These are phyloP conservation scores for Suillus cothurnatus DNA, from an alignment of 768 basidiomycete genomes.

Conservation along the genomic window DNA sequence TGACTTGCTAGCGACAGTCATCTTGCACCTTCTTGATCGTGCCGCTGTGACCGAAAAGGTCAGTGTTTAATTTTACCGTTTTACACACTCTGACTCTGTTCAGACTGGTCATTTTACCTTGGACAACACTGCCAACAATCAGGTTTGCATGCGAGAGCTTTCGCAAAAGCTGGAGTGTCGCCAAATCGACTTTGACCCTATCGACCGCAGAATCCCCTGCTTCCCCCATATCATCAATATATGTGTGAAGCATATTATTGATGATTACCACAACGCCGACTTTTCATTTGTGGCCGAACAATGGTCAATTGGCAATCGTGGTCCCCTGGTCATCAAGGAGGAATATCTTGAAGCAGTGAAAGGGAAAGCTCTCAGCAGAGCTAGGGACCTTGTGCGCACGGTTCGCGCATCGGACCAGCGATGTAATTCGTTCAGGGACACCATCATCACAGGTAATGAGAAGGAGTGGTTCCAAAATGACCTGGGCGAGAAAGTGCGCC, in stretches of 20 bases:
- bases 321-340: not conserved
- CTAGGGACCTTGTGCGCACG: not conserved
- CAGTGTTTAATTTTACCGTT: not conserved
- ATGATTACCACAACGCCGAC: conserved; percentile 5
- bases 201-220: not conserved
- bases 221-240: not conserved
- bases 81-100: conserved; percentile 7
- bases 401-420: not conserved
- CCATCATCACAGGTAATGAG: conserved; percentile 1
- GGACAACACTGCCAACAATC: not conserved
- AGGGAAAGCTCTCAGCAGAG: conserved; percentile 1
- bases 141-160: not conserved
- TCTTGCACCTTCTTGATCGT: not conserved
- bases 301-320: not conserved
- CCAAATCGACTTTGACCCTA: not conserved
- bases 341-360: conserved; percentile 1
- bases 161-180: not conserved
- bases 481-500: not conserved
- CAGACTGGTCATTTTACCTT: conserved; percentile 14
- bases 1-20: not conserved
- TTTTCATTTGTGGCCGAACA: conserved; percentile 6
- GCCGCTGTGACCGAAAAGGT: not conserved
- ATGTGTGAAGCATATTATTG: conserved; percentile 6
- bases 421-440: not conserved
- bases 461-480: too few species aligned